A percentile compares a stretch with the other conserved stretches of the same genome.
Evolutionary conservation across 345 rosid species (phyloP).

Genomic region (Psidium guajava): DNA sequence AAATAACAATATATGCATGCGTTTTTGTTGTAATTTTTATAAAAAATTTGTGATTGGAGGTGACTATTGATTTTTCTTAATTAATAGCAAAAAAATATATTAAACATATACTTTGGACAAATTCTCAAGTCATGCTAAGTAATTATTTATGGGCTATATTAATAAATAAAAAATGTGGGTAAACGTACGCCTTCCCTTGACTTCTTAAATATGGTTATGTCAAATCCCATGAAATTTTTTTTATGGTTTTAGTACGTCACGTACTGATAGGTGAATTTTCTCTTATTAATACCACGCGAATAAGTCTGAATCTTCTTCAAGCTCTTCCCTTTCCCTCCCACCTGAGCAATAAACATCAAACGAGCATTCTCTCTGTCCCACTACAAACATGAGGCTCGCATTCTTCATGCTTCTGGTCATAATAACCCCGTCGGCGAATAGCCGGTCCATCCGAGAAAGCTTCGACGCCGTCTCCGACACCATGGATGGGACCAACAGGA

Average conservation of each 20-base stretch:
- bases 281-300: too few species aligned
- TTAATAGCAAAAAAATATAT: background rate
- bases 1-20: background rate
- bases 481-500: background rate
- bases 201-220: background rate
- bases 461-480: conserved; percentile 2
- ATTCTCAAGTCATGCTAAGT: background rate
- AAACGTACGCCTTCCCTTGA: background rate
- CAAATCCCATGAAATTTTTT: background rate
- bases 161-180: background rate
- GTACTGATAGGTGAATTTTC: too few species aligned
- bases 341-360: background rate
- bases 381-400: background rate
- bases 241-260: background rate
- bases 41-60: background rate
- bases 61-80: background rate
- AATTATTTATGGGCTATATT: background rate
- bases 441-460: conserved; percentile 6
- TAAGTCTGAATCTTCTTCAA: too few species aligned
- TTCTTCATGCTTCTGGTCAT: conserved; percentile 7
- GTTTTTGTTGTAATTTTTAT: background rate
- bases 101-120: background rate
- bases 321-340: background rate
- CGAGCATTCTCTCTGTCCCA: background rate
- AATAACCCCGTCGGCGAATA: background rate